A percentile compares a stretch with the other conserved stretches of the same genome.
Evolutionary conservation across 352 stramenopile species (phyloP).

Genomic region (Phytopythium cucurbitacearum): DNA sequence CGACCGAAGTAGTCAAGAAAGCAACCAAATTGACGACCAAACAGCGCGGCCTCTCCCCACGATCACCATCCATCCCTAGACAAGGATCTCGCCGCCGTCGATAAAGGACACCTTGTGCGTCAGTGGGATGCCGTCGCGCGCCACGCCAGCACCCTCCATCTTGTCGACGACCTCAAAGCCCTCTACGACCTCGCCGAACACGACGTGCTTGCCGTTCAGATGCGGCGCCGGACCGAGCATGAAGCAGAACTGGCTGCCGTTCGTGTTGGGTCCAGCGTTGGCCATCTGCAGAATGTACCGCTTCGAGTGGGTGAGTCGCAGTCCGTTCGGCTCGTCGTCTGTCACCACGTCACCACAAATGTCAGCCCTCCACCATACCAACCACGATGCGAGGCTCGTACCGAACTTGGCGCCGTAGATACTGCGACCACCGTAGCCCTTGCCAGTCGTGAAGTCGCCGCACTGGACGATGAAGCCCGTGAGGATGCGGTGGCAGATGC

Average conservation of each 20-base stretch:
- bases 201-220: conserved; percentile 80
- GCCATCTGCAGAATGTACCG: conserved; percentile 94
- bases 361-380: neutral
- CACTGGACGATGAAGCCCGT: conserved; percentile 98
- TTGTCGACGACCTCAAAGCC: conserved; percentile 80
- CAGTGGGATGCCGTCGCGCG: conserved; percentile 53
- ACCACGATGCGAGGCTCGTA: neutral
- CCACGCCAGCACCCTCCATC: conserved; percentile 71
- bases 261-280: conserved; percentile 96
- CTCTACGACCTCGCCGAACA: conserved; percentile 84
- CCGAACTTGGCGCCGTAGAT: conserved; percentile 98
- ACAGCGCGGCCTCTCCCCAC: too few relatives aligned
- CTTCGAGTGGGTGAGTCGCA: conserved; percentile 76
- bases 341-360: neutral
- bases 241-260: conserved; percentile 99
- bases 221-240: conserved; percentile 78
- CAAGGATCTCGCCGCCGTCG: conserved; percentile 59
- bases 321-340: conserved; percentile 94
- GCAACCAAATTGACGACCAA: neutral
- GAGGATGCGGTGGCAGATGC: conserved; percentile 97
- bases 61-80: too few relatives aligned
- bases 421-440: conserved; percentile 93
- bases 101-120: conserved; percentile 74
- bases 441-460: conserved; percentile 92
- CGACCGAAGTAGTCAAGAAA: neutral